Evolutionary conservation across 208 protist species (phyloP), one percentile per base, ranked within the genome.

Genomic region (Borovskyia barvae): DNA sequence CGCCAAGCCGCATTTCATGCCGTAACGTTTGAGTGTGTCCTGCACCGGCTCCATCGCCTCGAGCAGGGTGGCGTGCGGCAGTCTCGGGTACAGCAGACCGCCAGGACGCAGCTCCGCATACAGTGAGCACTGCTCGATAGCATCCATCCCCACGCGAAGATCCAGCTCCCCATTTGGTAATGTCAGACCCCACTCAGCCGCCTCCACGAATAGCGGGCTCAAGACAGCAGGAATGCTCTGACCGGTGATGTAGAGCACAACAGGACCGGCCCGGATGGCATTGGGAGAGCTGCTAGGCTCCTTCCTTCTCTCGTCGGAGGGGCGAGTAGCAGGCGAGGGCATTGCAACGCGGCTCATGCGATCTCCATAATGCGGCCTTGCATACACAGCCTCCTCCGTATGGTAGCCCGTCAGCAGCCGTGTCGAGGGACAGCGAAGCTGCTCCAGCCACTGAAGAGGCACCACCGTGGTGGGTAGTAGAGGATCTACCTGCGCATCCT

Each of bases 231-330:
- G 89, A 5, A 75, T 70, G 39, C 35, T 72, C 65, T 95, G 80
- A 1, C 89, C 89, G 2, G 77, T 90, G 50, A 95, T 85, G 66
- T 93, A 95, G 28, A 95, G 35, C 29, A 93, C 85, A 3, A 95
- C 79, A 30, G 89, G 89, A 0, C 89, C 89, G 0, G 88, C 88
- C 1, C 72, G 66, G 17, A 95, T 76, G 0, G 84, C 87, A 47
- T 89, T 91, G 33, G 59, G 32, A 2, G 37, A 39, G 17, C 17
- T 35, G 7, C 19, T 15, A 22, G 32, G 3, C n/a, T 41, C 28
- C n/a, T n/a, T n/a, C n/a, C n/a, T n/a, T n/a, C n/a, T n/a, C 9
- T 26, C 51, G 9, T 6, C 28, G 5, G 19, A 5, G 3, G 49
- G 40, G 24, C 36, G 9, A 3, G 17, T 30, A 29, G 36, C 37